phyloP scores from a whole-genome alignment of 2,329 filamentous ascomycete genomes.

The Aquanectria penicillioides region DNA sequence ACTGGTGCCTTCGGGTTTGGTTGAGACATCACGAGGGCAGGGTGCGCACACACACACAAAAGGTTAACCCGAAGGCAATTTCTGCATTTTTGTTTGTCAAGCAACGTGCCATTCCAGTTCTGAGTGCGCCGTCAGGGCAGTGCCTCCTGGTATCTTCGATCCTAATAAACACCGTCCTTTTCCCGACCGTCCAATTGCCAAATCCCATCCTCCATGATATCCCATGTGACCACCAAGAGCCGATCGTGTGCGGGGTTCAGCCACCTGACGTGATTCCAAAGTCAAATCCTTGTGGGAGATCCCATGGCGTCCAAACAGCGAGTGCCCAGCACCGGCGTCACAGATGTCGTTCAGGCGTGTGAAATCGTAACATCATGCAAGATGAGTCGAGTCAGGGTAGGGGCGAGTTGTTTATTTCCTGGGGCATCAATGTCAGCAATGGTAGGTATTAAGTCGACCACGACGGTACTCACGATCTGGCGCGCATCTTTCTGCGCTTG shows the following conservation, averaged over 20 bases:
- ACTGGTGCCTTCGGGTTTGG: neutral
- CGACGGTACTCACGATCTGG: conserved; percentile 80
- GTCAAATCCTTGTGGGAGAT: conserved; percentile 39
- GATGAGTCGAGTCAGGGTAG: conserved; percentile 65
- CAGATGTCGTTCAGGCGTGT: conserved; percentile 42
- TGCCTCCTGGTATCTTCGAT: conserved; percentile 37
- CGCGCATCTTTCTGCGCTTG: conserved; percentile 99
- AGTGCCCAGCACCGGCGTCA: conserved; percentile 41
- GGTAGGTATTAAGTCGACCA: neutral
- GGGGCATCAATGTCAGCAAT: conserved; percentile 45
- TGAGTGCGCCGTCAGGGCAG: conserved; percentile 40
- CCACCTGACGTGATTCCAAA: conserved; percentile 41
- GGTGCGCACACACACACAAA: neutral
- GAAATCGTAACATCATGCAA: conserved; percentile 51
- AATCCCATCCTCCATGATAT: conserved; percentile 42
- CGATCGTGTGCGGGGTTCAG: conserved; percentile 43
- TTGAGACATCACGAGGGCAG: conserved; percentile 6
- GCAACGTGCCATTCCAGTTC: conserved; percentile 34
- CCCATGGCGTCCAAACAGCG: conserved; percentile 29
- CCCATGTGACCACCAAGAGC: conserved; percentile 44
- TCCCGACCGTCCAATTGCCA: conserved; percentile 47
- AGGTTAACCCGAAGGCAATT: conserved; percentile 27
- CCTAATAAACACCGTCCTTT: conserved; percentile 45
- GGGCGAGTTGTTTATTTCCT: conserved; percentile 76
- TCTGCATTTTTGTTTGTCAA: conserved; percentile 42